Conservation (phyloP, 805 yeast genomes). For the Candida alai region DNA sequence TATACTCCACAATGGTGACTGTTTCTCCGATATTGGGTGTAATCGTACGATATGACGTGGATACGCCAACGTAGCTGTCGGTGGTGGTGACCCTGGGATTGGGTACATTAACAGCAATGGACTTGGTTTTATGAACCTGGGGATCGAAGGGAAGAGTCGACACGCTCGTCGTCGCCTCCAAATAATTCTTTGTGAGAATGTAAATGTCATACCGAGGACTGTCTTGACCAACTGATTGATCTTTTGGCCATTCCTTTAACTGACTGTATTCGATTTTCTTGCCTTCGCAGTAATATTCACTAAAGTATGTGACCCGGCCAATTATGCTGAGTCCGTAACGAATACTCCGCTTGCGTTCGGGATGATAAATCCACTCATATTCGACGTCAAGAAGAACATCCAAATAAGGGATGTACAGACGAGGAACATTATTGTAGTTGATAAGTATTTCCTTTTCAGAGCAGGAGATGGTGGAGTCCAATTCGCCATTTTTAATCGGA, state of each 20-base stretch:
- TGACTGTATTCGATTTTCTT: constrained; percentile 5
- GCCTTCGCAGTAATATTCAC: constrained; percentile 11
- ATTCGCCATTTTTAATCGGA: constrained; percentile 10
- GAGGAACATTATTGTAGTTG: constrained; percentile 16
- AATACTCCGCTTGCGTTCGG: no score
- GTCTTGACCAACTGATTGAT: no score
- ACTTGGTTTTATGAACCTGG: constrained; percentile 20
- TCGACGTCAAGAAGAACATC: constrained; percentile 6
- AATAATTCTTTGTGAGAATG: constrained; percentile 6
- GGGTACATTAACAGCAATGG: constrained; percentile 21
- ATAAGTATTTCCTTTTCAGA: constrained; percentile 1
- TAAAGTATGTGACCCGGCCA: constrained; percentile 7
- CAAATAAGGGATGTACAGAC: constrained; percentile 4
- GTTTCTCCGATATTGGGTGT: constrained; percentile 17
- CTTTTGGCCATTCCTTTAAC: constrained; percentile 7
- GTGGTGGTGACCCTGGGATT: constrained; percentile 15
- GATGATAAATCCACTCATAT: constrained; percentile 14
- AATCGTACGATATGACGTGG: constrained; percentile 12
- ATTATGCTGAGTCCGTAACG: no score
- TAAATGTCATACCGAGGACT: no score
- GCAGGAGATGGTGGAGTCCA: constrained; percentile 11
- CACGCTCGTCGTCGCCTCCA: constrained; percentile 11
- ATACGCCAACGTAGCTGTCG: constrained; percentile 11
- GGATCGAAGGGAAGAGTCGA: constrained; percentile 10
- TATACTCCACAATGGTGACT: constrained; percentile 12